Percentiles rank a stretch among this genome's conserved stretches.
phyloP scores from a whole-genome alignment of 2,329 filamentous ascomycete species.

The Verticillium alfalfae region DNA sequence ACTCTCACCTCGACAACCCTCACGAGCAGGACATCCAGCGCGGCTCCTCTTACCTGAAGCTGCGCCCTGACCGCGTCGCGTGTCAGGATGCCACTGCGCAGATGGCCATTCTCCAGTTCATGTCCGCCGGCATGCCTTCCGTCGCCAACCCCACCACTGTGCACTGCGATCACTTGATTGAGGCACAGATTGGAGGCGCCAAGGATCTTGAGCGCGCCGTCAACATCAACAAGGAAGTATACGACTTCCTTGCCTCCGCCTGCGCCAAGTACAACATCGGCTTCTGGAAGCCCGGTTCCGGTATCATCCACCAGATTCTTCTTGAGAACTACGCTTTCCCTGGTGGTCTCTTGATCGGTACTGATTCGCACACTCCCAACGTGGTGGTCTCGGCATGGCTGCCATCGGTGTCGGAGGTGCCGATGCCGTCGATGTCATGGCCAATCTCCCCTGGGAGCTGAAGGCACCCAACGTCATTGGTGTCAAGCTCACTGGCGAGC shows the following conservation, averaged over 20 bases:
- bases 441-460: slow-evolving; percentile 92
- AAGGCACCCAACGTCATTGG: slow-evolving; percentile 97
- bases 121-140: slow-evolving; percentile 94
- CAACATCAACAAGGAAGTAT: slow-evolving; percentile 97
- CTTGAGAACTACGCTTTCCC: slow-evolving; percentile 99
- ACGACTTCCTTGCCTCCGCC: slow-evolving; percentile 89
- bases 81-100: slow-evolving; percentile 99
- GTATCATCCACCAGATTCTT: slow-evolving; percentile 98
- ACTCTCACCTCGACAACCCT: slow-evolving; percentile 97
- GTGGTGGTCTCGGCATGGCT: slow-evolving; percentile 91
- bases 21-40: slow-evolving; percentile 95
- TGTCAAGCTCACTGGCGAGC: slow-evolving; percentile 84
- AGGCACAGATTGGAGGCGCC: slow-evolving; percentile 86
- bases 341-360: slow-evolving; percentile 94
- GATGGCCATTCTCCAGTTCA: slow-evolving; percentile 99
- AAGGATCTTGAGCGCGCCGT: slow-evolving; percentile 92
- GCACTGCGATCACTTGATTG: slow-evolving; percentile 99
- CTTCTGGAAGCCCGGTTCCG: slow-evolving; percentile 98
- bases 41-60: slow-evolving; percentile 90
- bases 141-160: slow-evolving; percentile 94
- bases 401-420: slow-evolving; percentile 97
- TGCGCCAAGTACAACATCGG: slow-evolving; percentile 99
- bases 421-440: slow-evolving; percentile 98
- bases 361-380: slow-evolving; percentile 96
- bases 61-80: slow-evolving; percentile 94